Base-by-base conservation (phyloP, 257 asterid species). In the Nicotiana tomentosiformis region DNA sequence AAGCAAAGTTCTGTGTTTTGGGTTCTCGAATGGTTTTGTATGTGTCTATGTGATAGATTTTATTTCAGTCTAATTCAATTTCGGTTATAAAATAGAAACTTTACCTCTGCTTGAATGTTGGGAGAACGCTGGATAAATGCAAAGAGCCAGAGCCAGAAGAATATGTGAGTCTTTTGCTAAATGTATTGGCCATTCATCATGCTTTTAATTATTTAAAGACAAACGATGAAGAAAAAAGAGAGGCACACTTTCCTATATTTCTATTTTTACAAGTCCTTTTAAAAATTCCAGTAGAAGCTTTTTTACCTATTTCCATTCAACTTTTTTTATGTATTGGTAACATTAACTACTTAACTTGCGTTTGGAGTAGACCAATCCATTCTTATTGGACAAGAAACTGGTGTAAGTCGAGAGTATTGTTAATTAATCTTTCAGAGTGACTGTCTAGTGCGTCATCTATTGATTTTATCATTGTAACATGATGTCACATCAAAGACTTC, bases 401-500 rank as follows among this genome's bases (percentile, higher is more conserved):
- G 65, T 15, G 35, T 7, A 17, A 51, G 15, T 26, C 23, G 0
- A 74, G 14, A 23, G 17, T 15, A n/a, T 49, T 62, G 9, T 49
- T 74, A 29, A 29, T 29, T 76, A 51, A 30, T 83, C 84, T 76
- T 82, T 76, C 17, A 30, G 58, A 77, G 49, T 57, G 82, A 62
- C 20, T 60, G 32, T 81, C 78, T 74, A 32, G 67, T 11, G 10
- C 17, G 4, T 74, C 5, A 4, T 57, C 72, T 16, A 55, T 67
- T 70, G 8, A 30, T 76, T 82, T 66, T 57, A 29, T 29, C 57
- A 66, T 12, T 81, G 82, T 17, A 39, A 5, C n/a, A 20, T 65
- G 14, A 55, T 66, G 53, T 56, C 83, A 20, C 43, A 1, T 51
- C 30, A 55, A 76, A 76, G 64, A 51, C 29, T 51, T 76, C 46